Evolutionary conservation across 495 filamentous ascomycete species (phyloP).

Genomic region (Jackrogersella minutella): DNA sequence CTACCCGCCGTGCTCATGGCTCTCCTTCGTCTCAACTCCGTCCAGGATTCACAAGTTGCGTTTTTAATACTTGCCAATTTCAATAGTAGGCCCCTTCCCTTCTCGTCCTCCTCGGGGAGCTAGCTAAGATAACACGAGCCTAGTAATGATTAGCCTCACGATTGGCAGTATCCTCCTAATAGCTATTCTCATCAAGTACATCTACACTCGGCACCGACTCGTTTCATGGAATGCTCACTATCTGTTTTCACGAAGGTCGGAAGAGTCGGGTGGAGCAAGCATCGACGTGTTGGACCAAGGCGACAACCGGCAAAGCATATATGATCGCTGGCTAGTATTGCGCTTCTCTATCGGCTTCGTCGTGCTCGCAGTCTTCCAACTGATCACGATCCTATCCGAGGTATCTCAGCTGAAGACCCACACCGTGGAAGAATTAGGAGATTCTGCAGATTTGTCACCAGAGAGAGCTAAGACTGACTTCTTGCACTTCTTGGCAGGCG

Average conservation of each 20-base stretch:
- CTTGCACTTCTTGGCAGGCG: slow-evolving; percentile 53
- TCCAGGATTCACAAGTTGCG: slow-evolving; percentile 40
- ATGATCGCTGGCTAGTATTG: slow-evolving; percentile 56
- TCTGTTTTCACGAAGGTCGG: slow-evolving; percentile 34
- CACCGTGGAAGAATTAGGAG: slow-evolving; percentile 43
- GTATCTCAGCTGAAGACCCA: slow-evolving; percentile 49
- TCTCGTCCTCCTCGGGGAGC: not conserved
- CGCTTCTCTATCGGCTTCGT: slow-evolving; percentile 57
- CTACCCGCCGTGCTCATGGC: slow-evolving; percentile 50
- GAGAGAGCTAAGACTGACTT: slow-evolving; percentile 51
- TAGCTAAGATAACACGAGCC: not conserved
- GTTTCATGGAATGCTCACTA: slow-evolving; percentile 51
- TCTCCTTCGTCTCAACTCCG: slow-evolving; percentile 44
- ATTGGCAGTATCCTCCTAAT: slow-evolving; percentile 52
- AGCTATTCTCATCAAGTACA: slow-evolving; percentile 55
- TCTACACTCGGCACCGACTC: slow-evolving; percentile 52
- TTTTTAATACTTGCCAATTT: slow-evolving; percentile 53
- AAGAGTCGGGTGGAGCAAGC: slow-evolving; percentile 20
- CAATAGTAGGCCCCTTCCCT: slow-evolving; percentile 47
- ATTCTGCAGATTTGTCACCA: slow-evolving; percentile 46
- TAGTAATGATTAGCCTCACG: slow-evolving; percentile 54
- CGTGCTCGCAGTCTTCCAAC: slow-evolving; percentile 55
- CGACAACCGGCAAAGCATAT: slow-evolving; percentile 46
- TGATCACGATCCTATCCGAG: slow-evolving; percentile 53
- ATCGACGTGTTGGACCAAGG: slow-evolving; percentile 30